Evolutionary conservation across 768 basidiomycete genomes (phyloP).

Genomic region (Tylopilus rubrobrunneus): DNA sequence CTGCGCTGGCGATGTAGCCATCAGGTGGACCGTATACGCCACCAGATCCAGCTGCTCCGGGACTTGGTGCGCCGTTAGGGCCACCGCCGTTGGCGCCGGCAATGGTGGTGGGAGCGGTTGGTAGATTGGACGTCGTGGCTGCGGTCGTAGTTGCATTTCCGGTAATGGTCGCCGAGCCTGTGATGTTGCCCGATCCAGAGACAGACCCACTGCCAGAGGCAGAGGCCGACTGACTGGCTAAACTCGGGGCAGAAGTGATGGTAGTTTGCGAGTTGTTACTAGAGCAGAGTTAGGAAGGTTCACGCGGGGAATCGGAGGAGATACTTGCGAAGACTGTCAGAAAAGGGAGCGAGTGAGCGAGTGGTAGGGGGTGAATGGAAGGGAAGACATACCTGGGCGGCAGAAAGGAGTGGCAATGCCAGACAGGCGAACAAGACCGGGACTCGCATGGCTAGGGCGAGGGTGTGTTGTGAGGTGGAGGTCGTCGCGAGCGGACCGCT

Average conservation of each 20-base stretch:
- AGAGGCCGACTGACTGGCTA: conserved; percentile 21
- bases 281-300: conserved; percentile 35
- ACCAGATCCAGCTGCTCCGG: conserved; percentile 42
- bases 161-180: conserved; percentile 17
- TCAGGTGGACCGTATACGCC: conserved; percentile 68
- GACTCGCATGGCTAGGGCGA: conserved; percentile 23
- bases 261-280: conserved; percentile 42
- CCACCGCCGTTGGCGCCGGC: conserved; percentile 48
- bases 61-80: conserved; percentile 49
- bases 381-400: conserved; percentile 31
- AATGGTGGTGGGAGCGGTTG: conserved; percentile 57
- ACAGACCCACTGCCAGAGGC: conserved; percentile 17
- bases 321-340: conserved; percentile 38
- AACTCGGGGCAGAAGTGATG: conserved; percentile 45
- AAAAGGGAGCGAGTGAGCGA: conserved; percentile 8
- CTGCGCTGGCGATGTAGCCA: conserved; percentile 57
- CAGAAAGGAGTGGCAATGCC: conserved; percentile 22
- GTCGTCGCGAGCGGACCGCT: too few relatives aligned
- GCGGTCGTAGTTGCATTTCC: conserved; percentile 33
- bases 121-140: conserved; percentile 17
- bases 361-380: too few relatives aligned
- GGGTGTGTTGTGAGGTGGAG: background rate
- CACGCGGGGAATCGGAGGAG: conserved; percentile 10
- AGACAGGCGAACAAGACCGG: conserved; percentile 32
- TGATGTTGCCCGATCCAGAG: conserved; percentile 22